Evolutionary conservation across 495 filamentous ascomycete genomes (phyloP), one percentile per base, ranked within the genome.

Genomic region (Lepidopterella palustris): DNA sequence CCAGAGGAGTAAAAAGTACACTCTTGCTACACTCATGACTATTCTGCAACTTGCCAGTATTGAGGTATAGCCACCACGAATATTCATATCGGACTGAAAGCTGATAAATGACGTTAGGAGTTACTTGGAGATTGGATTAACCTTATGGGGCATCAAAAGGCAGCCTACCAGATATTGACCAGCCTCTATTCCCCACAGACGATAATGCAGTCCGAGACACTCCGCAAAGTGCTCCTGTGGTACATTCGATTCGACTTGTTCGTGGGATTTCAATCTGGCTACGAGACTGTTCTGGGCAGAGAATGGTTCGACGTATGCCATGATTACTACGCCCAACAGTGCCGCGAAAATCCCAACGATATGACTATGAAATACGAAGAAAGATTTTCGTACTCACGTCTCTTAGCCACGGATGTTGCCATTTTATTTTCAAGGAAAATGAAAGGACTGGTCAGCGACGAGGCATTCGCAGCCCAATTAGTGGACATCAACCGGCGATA

Each of bases 71-170:
- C 32, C 4, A 20, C 25, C 9, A 13, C 32, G 28, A 9, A 20
- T n/a, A 2, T 15, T 24, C 24, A 45, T 48, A 48, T 51, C 29
- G 47, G 2, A 29, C 39, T 26, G 53, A 45, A 56, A 57, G 20
- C 29, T 57, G n/a, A 54, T 27, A 11, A 23, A 42, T n/a, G n/a
- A 50, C 31, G 5, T 47, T 67, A 97, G 92, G 93, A 97, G 74
- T 93, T 88, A 65, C 80, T 96, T 56, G 93, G 93, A 8, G 93
- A 98, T 68, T 97, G 89, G 89, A 82, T 90, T 53, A 96, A 92
- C 66, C 78, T 97, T 45, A 82, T 92, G 68, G 87, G 89, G 29
- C 93, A 98, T 72, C 91, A 96, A 71, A 92, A 85, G 72, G 93
- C 92, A 5, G 92, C 93, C 1, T 82, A 88, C 67, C 81, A 88